Evolutionary conservation across 1,284 basidiomycete species (phyloP), one percentile per base, ranked within the genome.

Genomic region (Leucoagaricus sp.): DNA sequence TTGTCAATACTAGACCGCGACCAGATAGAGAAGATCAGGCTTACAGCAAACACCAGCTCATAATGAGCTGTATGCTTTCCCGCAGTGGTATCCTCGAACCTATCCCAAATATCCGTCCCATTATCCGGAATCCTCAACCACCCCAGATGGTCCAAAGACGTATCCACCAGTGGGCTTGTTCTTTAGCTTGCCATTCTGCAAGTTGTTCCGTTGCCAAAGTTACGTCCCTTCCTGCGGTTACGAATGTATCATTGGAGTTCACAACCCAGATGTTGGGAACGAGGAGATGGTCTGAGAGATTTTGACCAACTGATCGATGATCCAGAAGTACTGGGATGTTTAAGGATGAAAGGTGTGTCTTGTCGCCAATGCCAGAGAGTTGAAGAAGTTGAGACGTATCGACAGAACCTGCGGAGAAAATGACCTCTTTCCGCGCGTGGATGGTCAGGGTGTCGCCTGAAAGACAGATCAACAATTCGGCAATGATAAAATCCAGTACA

Each of bases 281-380:
- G 25, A 61, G 36, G 0, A 63, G 58, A 42, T 69, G 67, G 10
- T 69, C 67, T 9, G 55, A 45, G 9, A 68, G 49, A 48, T 67
- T 67, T 45, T 61, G 59, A 0, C 68, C 68, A 10, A 68, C 67
- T 7, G 44, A 47, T 8, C 66, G 64, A n/a, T 61, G 50, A 48
- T 64, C 47, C 7, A 66, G 41, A 23, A 67, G 36, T 0, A 58
- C 26, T 3, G 33, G 15, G n/a, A 69, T 67, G 4, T 60, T 62
- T 28, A 59, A 51, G 3, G 45, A 21, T 0, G 9, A 67, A 56
- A 13, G 58, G 50, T n/a, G 28, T n/a, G 40, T 47, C 29, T 33
- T 29, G 29, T 65, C 59, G 10, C 68, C 67, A 25, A 69, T 61
- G 1, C 68, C 68, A 0, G 67, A 68, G 40, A 62, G 56, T 17